Conservation (phyloP, 495 filamentous ascomycete species). For the Trichocladium uniseriatum region DNA sequence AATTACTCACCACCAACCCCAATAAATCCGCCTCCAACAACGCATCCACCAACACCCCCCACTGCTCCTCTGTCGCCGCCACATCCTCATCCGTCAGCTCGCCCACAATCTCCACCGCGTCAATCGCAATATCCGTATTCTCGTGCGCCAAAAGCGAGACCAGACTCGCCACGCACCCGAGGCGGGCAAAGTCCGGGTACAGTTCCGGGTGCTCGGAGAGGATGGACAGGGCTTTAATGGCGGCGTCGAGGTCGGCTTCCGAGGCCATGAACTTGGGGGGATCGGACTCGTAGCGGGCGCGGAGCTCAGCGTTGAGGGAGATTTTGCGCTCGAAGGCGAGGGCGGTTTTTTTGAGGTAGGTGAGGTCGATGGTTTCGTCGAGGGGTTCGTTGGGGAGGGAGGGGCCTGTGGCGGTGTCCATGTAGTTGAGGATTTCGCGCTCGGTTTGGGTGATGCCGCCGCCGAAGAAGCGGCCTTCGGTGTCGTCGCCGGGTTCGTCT, state of each 20-base stretch:
- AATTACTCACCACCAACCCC: slow-evolving; percentile 72
- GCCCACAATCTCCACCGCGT: slow-evolving; percentile 77
- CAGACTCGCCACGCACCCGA: slow-evolving; percentile 68
- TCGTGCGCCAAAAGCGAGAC: slow-evolving; percentile 83
- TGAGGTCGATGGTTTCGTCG: slow-evolving; percentile 68
- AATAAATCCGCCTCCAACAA: slow-evolving; percentile 77
- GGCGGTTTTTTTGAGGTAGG: slow-evolving; percentile 76
- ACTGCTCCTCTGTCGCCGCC: slow-evolving; percentile 71
- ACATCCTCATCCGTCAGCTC: slow-evolving; percentile 96
- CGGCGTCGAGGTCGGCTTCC: slow-evolving; percentile 86
- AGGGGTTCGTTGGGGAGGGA: slow-evolving; percentile 30
- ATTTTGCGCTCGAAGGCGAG: slow-evolving; percentile 88
- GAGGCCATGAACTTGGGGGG: slow-evolving; percentile 66
- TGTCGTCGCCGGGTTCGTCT: slow-evolving; percentile 64
- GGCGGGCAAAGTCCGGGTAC: slow-evolving; percentile 70
- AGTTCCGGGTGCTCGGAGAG: slow-evolving; percentile 79
- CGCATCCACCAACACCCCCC: slow-evolving; percentile 69
- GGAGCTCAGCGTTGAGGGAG: slow-evolving; percentile 82
- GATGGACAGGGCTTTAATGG: slow-evolving; percentile 81
- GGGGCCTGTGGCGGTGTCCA: slow-evolving; percentile 47
- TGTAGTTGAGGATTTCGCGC: slow-evolving; percentile 79
- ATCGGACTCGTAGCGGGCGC: slow-evolving; percentile 76
- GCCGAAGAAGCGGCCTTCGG: slow-evolving; percentile 92
- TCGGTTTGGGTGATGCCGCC: slow-evolving; percentile 77
- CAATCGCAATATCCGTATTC: slow-evolving; percentile 95